Evolutionary conservation across 2,329 filamentous ascomycete species (phyloP).

Genomic region (Magnaporthiopsis incrustans): DNA sequence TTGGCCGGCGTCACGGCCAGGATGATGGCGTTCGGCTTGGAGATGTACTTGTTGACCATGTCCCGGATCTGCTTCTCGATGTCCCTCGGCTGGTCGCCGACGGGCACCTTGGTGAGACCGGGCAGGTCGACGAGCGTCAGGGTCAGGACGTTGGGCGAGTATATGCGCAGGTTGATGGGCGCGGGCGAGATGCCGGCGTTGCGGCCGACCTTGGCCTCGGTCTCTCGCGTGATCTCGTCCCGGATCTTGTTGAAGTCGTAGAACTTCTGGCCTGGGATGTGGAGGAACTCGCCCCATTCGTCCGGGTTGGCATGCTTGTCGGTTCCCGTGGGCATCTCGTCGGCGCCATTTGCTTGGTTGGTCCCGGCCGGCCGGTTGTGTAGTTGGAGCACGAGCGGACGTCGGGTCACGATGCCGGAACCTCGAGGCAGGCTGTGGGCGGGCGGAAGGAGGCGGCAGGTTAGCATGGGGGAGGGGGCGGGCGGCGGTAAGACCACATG

Average conservation of each 20-base stretch:
- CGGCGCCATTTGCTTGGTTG: constrained; percentile 25
- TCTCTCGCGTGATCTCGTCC: constrained; percentile 89
- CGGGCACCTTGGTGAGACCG: constrained; percentile 94
- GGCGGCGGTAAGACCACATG: background rate
- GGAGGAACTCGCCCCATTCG: constrained; percentile 98
- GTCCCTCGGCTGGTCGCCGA: constrained; percentile 93
- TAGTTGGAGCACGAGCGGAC: constrained; percentile 92
- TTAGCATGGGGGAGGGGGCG: background rate
- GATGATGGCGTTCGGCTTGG: constrained; percentile 97
- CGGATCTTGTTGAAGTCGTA: constrained; percentile 94
- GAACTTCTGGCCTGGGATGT: constrained; percentile 88
- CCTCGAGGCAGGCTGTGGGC: constrained; percentile 77
- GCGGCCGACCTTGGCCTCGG: constrained; percentile 56
- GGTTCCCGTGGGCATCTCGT: constrained; percentile 55
- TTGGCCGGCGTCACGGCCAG: constrained; percentile 95
- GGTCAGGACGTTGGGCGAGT: constrained; percentile 93
- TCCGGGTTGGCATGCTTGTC: constrained; percentile 88
- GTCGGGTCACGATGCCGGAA: constrained; percentile 92
- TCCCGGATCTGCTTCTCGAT: constrained; percentile 98
- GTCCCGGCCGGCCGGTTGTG: constrained; percentile 82
- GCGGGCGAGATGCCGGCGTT: constrained; percentile 98
- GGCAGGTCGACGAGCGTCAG: constrained; percentile 93
- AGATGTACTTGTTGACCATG: constrained; percentile 95
- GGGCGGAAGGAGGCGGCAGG: constrained; percentile 2
- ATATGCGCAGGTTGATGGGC: constrained; percentile 97